Conservation (phyloP, 176 grass and related monocot species). For the Thalia dealbata region DNA sequence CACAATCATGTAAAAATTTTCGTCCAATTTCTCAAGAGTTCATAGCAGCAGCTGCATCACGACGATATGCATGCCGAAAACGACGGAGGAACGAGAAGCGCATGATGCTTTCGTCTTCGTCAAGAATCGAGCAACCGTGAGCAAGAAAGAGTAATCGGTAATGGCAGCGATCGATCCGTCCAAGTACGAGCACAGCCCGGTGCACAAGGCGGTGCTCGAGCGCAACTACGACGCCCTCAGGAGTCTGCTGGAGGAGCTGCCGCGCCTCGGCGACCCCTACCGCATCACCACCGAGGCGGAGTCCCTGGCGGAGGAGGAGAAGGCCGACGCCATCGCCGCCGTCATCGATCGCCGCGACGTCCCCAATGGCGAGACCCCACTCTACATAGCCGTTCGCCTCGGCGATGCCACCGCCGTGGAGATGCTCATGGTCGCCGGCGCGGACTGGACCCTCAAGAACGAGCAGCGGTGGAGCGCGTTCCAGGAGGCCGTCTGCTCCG, state of each 20-base stretch:
- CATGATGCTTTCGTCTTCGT: background rate
- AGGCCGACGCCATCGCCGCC: slow-evolving; percentile 3
- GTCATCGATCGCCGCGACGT: slow-evolving; percentile 15
- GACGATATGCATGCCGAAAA: too few species aligned
- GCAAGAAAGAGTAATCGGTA: background rate
- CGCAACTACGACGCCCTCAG: background rate
- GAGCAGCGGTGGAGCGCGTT: background rate
- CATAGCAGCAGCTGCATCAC: too few species aligned
- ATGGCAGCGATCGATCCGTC: background rate
- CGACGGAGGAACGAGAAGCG: too few species aligned
- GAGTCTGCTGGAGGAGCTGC: background rate
- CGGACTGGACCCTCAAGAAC: slow-evolving; percentile 13
- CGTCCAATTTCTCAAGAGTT: too few species aligned
- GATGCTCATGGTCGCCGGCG: slow-evolving; percentile 3
- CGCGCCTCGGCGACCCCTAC: background rate
- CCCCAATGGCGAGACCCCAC: slow-evolving; percentile 3
- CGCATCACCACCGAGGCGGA: background rate
- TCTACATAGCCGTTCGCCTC: slow-evolving; percentile 14
- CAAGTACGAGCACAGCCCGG: slow-evolving; percentile 14
- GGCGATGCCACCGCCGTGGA: background rate
- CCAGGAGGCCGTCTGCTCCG: slow-evolving; percentile 5
- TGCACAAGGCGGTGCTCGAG: background rate
- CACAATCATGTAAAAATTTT: too few species aligned
- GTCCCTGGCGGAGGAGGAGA: background rate
- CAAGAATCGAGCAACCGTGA: background rate